phyloP scores from a whole-genome alignment of 805 yeast genomes.

The Crinitomyces ghanaensis region DNA sequence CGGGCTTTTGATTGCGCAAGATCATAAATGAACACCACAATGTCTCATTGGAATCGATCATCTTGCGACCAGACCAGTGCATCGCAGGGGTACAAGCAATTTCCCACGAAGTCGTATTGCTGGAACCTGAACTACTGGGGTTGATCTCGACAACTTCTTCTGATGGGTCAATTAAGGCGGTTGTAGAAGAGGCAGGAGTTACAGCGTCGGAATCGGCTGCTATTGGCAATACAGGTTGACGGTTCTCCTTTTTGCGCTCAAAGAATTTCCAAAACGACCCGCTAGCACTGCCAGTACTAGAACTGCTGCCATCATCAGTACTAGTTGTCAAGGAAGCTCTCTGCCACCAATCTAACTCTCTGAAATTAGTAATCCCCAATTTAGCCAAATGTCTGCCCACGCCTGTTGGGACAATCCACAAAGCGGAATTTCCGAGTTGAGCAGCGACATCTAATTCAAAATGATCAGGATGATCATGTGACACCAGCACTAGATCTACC shows the following conservation, averaged over 20 bases:
- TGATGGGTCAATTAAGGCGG: too few relatives aligned
- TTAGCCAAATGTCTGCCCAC: conserved; percentile 47
- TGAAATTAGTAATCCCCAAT: conserved; percentile 47
- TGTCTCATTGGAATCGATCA: conserved; percentile 69
- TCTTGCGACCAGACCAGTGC: conserved; percentile 88
- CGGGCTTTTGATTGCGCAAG: conserved; percentile 51
- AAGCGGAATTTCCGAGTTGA: conserved; percentile 43
- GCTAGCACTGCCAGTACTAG: conserved; percentile 10
- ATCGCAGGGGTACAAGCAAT: conserved; percentile 80
- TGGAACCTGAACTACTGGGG: too few relatives aligned
- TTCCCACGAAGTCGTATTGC: too few relatives aligned
- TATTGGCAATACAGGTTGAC: too few relatives aligned
- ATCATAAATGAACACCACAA: conserved; percentile 85
- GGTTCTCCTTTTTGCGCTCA: too few relatives aligned
- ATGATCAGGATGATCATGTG: conserved; percentile 96
- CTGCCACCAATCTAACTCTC: conserved; percentile 95
- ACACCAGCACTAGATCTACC: conserved; percentile 66
- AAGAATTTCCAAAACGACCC: too few relatives aligned
- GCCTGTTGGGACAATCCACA: conserved; percentile 87
- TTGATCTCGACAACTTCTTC: too few relatives aligned
- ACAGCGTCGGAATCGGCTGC: too few relatives aligned
- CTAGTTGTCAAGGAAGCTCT: conserved; percentile 33
- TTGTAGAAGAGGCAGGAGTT: conserved; percentile 12
- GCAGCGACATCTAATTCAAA: conserved; percentile 52
- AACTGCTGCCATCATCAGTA: background rate